Evolutionary conservation across 2,329 filamentous ascomycete species (phyloP), one percentile per base, ranked within the genome.

Genomic region (Bipolaris victoriae): DNA sequence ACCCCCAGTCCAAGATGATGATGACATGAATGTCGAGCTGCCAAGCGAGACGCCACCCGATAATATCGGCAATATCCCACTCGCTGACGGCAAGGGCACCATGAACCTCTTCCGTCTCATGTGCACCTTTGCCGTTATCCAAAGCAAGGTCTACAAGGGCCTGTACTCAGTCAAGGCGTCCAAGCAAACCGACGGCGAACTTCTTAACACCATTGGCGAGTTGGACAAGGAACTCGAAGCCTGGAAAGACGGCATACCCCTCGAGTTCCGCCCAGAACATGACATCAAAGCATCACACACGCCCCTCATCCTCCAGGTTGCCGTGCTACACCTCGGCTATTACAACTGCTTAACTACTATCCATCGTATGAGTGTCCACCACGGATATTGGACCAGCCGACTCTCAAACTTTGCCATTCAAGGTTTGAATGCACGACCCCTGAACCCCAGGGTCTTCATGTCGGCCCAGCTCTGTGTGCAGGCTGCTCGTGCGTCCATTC

Each of bases 321-420:
- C 97, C 59, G 91, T 97, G 74, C 81, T 99, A 56, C 95, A 99
- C 76, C 96, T 99, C 70, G 89, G 92, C 1, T 99, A 99, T 77
- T 98, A 98, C 81, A 99, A 99, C 75, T 97, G 93, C 69, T 80
- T 99, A 49, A 97, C 94, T 0, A 99, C 95, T 0, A 97, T 99
- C 63, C 95, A 99, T 75, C 91, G 95, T 49, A 99, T 98, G 95
- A 96, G 92, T 40, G 90, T 98, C 29, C 95, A 98, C 69, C 93
- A 97, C 73, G 95, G 95, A 13, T 97, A 97, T 78, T 99, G 95
- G 95, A 98, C 94, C 1, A 97, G 91, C 71, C 87, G 95, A 36
- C 79, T 99, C 39, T 96, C 93, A 36, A 94, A 98, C 70, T 98
- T 92, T 71, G 95, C 95, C 15, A 95, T 98, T 54, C 91, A 97